Evolutionary conservation across 2,329 filamentous ascomycete genomes (phyloP).

Genomic region (Chaetomium strumarium): DNA sequence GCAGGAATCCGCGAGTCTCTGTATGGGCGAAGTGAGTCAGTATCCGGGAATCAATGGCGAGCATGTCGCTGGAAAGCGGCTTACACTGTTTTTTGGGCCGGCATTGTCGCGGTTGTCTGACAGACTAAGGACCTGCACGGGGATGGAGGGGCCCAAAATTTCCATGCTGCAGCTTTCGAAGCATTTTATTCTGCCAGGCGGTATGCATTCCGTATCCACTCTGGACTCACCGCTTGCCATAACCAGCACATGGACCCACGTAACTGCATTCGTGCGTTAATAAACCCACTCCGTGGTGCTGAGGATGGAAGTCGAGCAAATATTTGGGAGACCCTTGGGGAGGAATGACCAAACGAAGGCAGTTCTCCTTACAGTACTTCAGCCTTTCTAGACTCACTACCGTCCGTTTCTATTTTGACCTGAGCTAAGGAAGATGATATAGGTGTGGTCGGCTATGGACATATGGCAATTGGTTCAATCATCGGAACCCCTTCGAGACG

Average conservation of each 20-base stretch:
- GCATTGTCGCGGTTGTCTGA: constrained; percentile 39
- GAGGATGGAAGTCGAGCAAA: too few species aligned
- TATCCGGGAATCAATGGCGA: constrained; percentile 3
- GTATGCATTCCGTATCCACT: constrained; percentile 2
- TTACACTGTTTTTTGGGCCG: constrained; percentile 55
- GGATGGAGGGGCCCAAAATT: constrained; percentile 20
- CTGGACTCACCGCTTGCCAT: constrained; percentile 1
- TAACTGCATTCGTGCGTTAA: too few species aligned
- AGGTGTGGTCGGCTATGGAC: background rate
- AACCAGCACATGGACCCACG: too few species aligned
- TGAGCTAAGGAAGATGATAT: too few species aligned
- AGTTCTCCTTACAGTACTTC: too few species aligned
- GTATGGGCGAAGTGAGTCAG: background rate
- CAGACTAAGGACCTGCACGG: constrained; percentile 3
- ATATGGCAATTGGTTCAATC: background rate
- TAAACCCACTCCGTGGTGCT: too few species aligned
- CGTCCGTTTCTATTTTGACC: too few species aligned
- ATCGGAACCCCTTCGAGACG: constrained; percentile 11
- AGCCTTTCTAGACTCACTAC: too few species aligned
- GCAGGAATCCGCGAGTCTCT: constrained; percentile 87
- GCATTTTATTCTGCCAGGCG: constrained; percentile 24
- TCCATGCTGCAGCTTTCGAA: constrained; percentile 11
- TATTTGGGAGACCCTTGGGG: too few species aligned
- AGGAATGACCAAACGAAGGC: too few species aligned
- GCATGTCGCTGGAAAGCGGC: constrained; percentile 15